Evolutionary conservation across 331 rosid genomes (phyloP).

Genomic region (Acacia pycnantha): DNA sequence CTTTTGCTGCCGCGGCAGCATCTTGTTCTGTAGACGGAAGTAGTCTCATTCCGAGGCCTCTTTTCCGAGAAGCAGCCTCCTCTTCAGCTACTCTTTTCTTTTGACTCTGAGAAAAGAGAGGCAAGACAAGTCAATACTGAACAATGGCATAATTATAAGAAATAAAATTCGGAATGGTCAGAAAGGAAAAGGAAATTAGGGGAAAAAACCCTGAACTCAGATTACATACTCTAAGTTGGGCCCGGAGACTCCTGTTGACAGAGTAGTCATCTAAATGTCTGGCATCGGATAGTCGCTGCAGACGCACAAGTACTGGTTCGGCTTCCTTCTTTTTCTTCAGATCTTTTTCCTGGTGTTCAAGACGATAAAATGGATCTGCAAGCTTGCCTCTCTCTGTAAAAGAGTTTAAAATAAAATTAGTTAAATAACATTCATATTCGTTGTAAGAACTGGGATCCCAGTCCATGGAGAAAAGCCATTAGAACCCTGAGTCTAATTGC

Average conservation of each 20-base stretch:
- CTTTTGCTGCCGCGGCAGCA: slow-evolving; percentile 52
- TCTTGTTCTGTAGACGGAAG: slow-evolving; percentile 73
- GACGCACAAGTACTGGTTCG: slow-evolving; percentile 80
- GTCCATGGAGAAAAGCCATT: neutral
- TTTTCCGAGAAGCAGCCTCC: slow-evolving; percentile 64
- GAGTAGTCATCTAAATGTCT: slow-evolving; percentile 78
- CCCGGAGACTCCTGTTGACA: slow-evolving; percentile 68
- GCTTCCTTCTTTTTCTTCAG: slow-evolving; percentile 88
- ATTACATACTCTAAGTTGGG: slow-evolving; percentile 73
- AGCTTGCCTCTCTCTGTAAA: slow-evolving; percentile 78
- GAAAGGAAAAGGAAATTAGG: neutral
- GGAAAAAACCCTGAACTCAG: slow-evolving; percentile 12
- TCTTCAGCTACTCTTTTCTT: slow-evolving; percentile 92
- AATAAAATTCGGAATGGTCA: neutral
- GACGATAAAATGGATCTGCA: slow-evolving; percentile 91
- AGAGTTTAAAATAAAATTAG: neutral
- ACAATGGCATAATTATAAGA: neutral
- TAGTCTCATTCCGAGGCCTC: slow-evolving; percentile 70
- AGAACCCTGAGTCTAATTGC: slow-evolving; percentile 8
- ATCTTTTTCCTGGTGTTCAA: slow-evolving; percentile 89
- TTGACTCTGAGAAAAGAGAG: slow-evolving; percentile 61
- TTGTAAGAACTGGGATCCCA: neutral
- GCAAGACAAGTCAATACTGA: neutral
- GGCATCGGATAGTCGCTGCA: slow-evolving; percentile 71
- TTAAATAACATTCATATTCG: slow-evolving; percentile 4